Evolutionary conservation across 257 asterid species (phyloP).

Genomic region (Orobanche coerulescens): DNA sequence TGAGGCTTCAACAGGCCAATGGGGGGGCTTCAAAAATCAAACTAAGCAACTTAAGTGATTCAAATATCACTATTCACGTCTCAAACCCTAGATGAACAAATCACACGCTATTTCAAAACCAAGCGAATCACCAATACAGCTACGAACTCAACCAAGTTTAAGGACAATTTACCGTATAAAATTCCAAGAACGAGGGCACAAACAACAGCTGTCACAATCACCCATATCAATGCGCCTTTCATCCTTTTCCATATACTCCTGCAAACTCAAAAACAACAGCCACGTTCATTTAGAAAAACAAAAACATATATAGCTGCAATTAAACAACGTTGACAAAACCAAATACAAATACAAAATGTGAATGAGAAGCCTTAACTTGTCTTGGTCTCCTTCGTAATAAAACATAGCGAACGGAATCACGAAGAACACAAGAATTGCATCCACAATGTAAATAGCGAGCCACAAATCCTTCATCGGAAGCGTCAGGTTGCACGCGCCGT

Average conservation of each 20-base stretch:
- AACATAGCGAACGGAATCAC: conserved; percentile 95
- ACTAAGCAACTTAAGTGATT: conserved; percentile 3
- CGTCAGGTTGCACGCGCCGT: conserved; percentile 90
- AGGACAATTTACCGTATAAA: conserved; percentile 56
- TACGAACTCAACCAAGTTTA: neutral
- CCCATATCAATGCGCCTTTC: conserved; percentile 87
- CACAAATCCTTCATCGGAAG: conserved; percentile 95
- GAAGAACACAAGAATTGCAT: conserved; percentile 85
- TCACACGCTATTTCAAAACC: neutral
- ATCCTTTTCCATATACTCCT: conserved; percentile 86
- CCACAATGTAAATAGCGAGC: conserved; percentile 80
- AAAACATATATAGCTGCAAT: neutral
- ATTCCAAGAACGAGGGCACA: conserved; percentile 84
- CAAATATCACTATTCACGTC: conserved; percentile 9
- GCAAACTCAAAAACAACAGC: conserved; percentile 21
- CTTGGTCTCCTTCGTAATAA: conserved; percentile 97
- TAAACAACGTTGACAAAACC: neutral
- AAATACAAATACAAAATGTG: neutral
- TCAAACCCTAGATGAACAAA: neutral
- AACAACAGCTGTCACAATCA: conserved; percentile 67
- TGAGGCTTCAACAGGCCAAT: neutral
- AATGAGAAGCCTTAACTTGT: conserved; percentile 43
- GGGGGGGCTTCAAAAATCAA: neutral
- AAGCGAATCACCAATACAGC: neutral
- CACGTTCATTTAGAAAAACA: neutral